These are phyloP conservation scores for Trametes gibbosa DNA, from an alignment of 768 basidiomycete genomes.

Conservation along the genomic window DNA sequence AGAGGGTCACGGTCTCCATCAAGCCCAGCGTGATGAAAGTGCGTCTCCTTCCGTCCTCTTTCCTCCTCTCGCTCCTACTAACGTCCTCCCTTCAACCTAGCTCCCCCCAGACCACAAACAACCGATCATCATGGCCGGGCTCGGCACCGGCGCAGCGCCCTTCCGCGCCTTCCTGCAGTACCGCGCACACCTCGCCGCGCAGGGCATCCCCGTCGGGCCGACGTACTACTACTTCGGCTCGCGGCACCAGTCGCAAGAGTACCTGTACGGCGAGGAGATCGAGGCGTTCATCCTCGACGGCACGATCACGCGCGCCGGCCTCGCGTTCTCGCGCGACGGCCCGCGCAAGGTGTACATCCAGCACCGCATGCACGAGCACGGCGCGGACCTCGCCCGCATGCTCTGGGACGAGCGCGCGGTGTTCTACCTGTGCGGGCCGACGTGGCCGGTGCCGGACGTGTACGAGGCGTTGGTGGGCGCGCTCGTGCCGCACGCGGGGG, in stretches of 20 bases:
- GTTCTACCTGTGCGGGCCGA: slow-evolving; percentile 97
- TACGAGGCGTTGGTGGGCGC: slow-evolving; percentile 89
- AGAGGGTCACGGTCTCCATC: slow-evolving; percentile 95
- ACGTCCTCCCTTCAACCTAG: slow-evolving; percentile 39
- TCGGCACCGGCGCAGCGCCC: slow-evolving; percentile 97
- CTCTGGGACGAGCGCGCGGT: slow-evolving; percentile 71
- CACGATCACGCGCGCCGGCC: slow-evolving; percentile 83
- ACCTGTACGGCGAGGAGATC: slow-evolving; percentile 95
- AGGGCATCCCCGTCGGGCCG: slow-evolving; percentile 82
- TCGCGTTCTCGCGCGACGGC: slow-evolving; percentile 96
- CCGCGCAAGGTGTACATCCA: slow-evolving; percentile 96
- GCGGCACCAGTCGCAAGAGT: slow-evolving; percentile 92
- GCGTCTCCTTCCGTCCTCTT: slow-evolving; percentile 22
- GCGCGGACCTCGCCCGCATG: slow-evolving; percentile 69
- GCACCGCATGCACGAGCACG: slow-evolving; percentile 95
- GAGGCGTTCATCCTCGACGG: slow-evolving; percentile 88
- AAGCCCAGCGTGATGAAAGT: slow-evolving; percentile 99
- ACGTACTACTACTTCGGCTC: slow-evolving; percentile 99
- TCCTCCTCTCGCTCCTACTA: not conserved
- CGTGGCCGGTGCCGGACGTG: slow-evolving; percentile 99
- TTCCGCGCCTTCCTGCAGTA: slow-evolving; percentile 99
- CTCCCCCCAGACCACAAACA: slow-evolving; percentile 81
- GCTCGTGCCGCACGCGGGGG: slow-evolving; percentile 66
- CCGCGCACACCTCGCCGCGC: slow-evolving; percentile 75
- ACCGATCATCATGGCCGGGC: slow-evolving; percentile 97